A percentile compares a stretch with the other conserved stretches of the same genome.
Evolutionary conservation across 139 green algal genomes (phyloP).

Genomic region (Asterochloris erici): DNA sequence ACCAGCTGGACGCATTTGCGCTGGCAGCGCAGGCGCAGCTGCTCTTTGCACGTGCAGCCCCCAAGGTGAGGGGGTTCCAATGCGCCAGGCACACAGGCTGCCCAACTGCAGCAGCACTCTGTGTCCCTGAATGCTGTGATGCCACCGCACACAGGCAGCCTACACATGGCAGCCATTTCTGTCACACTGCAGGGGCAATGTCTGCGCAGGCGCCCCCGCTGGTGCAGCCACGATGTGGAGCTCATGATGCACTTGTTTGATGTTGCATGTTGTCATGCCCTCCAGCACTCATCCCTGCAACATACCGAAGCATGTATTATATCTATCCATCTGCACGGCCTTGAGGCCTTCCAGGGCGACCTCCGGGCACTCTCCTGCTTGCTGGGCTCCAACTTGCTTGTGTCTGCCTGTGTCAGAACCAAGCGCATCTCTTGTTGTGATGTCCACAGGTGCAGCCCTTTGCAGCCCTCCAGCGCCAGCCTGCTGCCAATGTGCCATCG

Average conservation of each 20-base stretch:
- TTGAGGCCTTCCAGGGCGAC: not conserved
- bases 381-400: not conserved
- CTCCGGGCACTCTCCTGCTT: not conserved
- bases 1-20: not conserved
- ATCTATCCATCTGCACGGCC: no score
- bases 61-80: not conserved
- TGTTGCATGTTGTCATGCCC: no score
- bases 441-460: not conserved
- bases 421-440: no score
- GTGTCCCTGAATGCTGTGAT: not conserved
- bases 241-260: no score
- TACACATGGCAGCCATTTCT: not conserved
- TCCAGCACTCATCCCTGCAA: no score
- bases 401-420: not conserved
- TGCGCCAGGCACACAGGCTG: no score
- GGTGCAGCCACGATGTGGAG: not conserved
- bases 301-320: no score
- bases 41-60: not conserved
- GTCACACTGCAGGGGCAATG: not conserved
- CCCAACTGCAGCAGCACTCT: not conserved
- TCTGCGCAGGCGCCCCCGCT: not conserved
- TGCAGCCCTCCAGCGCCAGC: not conserved
- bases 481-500: not conserved
- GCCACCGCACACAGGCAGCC: not conserved
- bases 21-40: not conserved